Base-by-base conservation (phyloP, 2,329 filamentous ascomycete genomes). In the Fusarium foetens region DNA sequence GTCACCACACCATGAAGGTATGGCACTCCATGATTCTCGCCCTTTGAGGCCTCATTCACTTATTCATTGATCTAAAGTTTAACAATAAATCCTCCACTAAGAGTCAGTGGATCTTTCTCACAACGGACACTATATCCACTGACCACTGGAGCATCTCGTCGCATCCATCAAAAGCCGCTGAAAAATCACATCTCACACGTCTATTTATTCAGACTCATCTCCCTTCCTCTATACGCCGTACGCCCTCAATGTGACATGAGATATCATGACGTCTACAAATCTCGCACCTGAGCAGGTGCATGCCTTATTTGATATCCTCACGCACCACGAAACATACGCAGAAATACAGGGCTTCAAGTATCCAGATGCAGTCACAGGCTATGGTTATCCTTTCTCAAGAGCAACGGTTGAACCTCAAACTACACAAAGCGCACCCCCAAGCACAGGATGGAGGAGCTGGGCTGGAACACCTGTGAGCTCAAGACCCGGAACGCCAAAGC, bases 311-410 rank as follows among this genome's bases (percentile, higher is more conserved):
- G 86, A 90, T 75, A 89, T 91, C 57, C 84, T 91, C 60, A 87
- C 87, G 36, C 89, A 90, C 75, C 77, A 87, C 70, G 84, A 90
- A 79, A 88, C 87, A 2, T 91, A 90, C 74, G 80, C 86, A 17
- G 93, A 96, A 80, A 92, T 94, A 68, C 87, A 92, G 77, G 87
- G 86, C 68, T 94, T 95, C 85, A 93, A 91, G 76, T 81, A 86
- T 41, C 88, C 92, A 0, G 82, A 85, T 5, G 88, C 90, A 33
- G 91, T 94, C 66, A 84, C 87, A 65, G 80, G 85, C 27, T 94
- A 94, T 82, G 93, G 93, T 19, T 89, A 88, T 70, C 93, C 93
- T 0, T 94, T 95, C 80, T 81, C 79, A 43, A 59, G 63, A 55
- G 63, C 59, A 36, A 77, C 68, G 31, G 70, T 71, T 53, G 53